phyloP scores from a whole-genome alignment of 495 filamentous ascomycete genomes.

The Penicillium roqueforti region DNA sequence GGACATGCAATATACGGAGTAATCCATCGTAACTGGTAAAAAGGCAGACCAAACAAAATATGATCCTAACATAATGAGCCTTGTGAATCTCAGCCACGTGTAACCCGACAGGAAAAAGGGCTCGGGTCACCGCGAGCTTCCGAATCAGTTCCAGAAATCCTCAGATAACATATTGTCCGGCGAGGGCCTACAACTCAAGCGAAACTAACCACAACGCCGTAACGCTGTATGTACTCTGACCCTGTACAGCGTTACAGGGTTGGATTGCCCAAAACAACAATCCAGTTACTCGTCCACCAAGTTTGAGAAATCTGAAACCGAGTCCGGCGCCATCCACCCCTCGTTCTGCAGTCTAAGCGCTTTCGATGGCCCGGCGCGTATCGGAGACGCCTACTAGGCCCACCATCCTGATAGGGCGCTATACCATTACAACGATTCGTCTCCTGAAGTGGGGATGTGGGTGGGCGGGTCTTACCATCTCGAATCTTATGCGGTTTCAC shows the following conservation, averaged over 20 bases:
- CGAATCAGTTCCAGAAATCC: not conserved
- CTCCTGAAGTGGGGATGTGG: no score
- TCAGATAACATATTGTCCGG: not conserved
- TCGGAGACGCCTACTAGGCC: conserved; percentile 13
- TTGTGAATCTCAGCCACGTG: not conserved
- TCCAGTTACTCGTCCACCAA: not conserved
- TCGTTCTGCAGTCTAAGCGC: conserved; percentile 18
- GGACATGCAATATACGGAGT: not conserved
- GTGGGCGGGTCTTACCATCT: not conserved
- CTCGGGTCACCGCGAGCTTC: not conserved
- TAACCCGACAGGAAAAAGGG: not conserved
- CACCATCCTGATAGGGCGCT: conserved; percentile 25
- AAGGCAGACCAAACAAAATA: not conserved
- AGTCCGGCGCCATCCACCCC: not conserved
- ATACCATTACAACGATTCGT: conserved; percentile 11
- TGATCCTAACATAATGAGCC: not conserved
- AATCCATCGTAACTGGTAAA: not conserved
- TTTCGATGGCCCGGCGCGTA: conserved; percentile 39
- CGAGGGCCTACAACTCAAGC: not conserved
- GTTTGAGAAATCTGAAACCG: conserved; percentile 15
- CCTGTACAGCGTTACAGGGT: not conserved
- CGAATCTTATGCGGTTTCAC: conserved; percentile 34
- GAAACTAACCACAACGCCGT: not conserved
- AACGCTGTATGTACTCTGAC: no score
- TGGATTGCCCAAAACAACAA: not conserved